Percentiles rank a stretch among this genome's conserved stretches.
Conservation (phyloP, 192 early-diverging fungal genomes). For the Anaeromyces robustus region DNA sequence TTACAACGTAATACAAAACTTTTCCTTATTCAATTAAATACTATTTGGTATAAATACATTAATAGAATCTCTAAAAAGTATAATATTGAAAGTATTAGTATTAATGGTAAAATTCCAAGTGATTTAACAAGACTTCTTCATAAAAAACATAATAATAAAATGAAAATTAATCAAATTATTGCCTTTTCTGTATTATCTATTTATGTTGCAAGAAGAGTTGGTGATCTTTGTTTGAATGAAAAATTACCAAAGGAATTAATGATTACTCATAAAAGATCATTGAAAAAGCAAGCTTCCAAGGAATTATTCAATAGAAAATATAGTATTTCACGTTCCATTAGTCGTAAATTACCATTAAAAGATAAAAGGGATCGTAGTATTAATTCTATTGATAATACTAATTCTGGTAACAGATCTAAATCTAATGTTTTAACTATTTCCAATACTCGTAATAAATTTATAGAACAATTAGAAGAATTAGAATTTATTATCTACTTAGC, state of each 20-base stretch:
- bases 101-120: background rate
- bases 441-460: background rate
- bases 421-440: background rate
- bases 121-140: background rate
- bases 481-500: conserved; percentile 12
- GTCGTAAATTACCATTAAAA: background rate
- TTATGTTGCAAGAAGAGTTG: background rate
- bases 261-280: background rate
- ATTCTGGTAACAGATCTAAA: too few species aligned
- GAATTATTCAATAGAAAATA: background rate
- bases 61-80: background rate
- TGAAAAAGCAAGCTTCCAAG: background rate
- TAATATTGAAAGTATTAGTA: background rate
- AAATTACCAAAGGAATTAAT: background rate
- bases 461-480: background rate
- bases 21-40: background rate
- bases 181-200: background rate
- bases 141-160: background rate
- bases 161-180: background rate
- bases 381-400: too few species aligned
- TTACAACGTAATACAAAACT: background rate
- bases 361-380: background rate
- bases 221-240: background rate
- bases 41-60: background rate
- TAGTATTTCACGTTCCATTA: background rate